Base-by-base conservation (phyloP, 352 stramenopile genomes). In the Aphanomyces invadans region DNA sequence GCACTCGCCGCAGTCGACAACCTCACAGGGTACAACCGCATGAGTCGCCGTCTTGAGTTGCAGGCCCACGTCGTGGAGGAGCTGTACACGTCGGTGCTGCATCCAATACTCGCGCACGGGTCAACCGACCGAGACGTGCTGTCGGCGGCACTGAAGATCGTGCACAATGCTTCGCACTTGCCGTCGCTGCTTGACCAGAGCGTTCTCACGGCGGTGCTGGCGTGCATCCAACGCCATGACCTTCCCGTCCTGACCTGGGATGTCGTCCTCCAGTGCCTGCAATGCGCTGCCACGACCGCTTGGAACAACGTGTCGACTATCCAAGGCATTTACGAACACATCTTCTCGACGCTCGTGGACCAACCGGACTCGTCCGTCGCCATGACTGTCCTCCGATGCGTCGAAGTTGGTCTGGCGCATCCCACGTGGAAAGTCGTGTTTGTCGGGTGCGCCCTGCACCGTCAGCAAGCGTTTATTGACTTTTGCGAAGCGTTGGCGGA, bases 401-500 rank as follows among this genome's bases (percentile, higher is more conserved):
- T 67, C 15, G n/a, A 26, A 3, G 17, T 57, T 19, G 17, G 12
- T 5, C 45, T 67, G 10, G 12, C 33, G 10, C 60, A 67, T 29
- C 7, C 42, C 3, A 0, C 11, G 21, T 67, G 60, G 60, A 67
- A 67, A 31, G 9, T n/a, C 21, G 10, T 55, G 9, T 56, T 67
- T 57, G 45, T 67, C n/a, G 42, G 21, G 17, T 29, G 7, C n/a
- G 19, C 31, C n/a, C 39, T 38, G 7, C 29, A 17, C 5, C 44
- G 36, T 5, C 39, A 67, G 15, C 33, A n/a, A 38, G 3, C n/a
- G 29, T 67, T 48, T 42, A 39, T 67, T 25, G 60, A 67, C 32
- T 57, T 67, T 31, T 12, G 52, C 25, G 60, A 67, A 49, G 28
- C 46, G 10, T 15, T 67, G 17, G 60, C 21, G 12, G 60, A 67